Conservation (phyloP, 768 basidiomycete genomes). For the Phaeotremella fagi region DNA sequence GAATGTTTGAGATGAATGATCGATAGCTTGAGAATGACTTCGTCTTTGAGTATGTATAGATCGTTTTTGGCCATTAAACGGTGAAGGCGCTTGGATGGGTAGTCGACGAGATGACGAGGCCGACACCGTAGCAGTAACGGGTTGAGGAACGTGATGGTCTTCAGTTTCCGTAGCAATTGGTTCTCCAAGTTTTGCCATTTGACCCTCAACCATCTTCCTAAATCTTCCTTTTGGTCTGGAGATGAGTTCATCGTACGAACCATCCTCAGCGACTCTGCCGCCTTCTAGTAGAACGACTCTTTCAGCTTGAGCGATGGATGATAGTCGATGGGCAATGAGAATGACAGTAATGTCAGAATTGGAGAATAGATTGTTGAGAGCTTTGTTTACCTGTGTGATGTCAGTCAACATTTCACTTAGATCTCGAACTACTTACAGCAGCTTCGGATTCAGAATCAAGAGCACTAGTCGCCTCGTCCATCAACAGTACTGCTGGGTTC, state of each 20-base stretch:
- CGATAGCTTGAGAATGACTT: slow-evolving; percentile 24
- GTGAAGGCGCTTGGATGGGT: slow-evolving; percentile 7
- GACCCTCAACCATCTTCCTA: slow-evolving; percentile 43
- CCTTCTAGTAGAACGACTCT: slow-evolving; percentile 77
- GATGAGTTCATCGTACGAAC: slow-evolving; percentile 34
- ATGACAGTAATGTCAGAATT: slow-evolving; percentile 75
- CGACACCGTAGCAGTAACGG: neutral
- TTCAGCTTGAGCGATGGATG: slow-evolving; percentile 83
- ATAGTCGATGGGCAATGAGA: slow-evolving; percentile 81
- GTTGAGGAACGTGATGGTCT: slow-evolving; percentile 3
- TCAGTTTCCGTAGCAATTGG: slow-evolving; percentile 7
- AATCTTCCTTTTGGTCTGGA: slow-evolving; percentile 32
- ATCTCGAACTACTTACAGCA: slow-evolving; percentile 49
- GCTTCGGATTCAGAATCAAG: slow-evolving; percentile 33
- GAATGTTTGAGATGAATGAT: slow-evolving; percentile 35
- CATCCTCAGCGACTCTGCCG: slow-evolving; percentile 39
- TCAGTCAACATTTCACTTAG: neutral
- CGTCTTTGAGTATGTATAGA: slow-evolving; percentile 4
- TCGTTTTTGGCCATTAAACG: slow-evolving; percentile 8
- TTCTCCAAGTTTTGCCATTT: slow-evolving; percentile 33
- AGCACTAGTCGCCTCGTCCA: slow-evolving; percentile 73
- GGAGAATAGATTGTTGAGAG: slow-evolving; percentile 77
- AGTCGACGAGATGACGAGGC: neutral
- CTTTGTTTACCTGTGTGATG: slow-evolving; percentile 66
- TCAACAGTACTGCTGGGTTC: slow-evolving; percentile 75